Evolutionary conservation across 768 basidiomycete genomes (phyloP).

Genomic region (Kwoniella heveanensis): DNA sequence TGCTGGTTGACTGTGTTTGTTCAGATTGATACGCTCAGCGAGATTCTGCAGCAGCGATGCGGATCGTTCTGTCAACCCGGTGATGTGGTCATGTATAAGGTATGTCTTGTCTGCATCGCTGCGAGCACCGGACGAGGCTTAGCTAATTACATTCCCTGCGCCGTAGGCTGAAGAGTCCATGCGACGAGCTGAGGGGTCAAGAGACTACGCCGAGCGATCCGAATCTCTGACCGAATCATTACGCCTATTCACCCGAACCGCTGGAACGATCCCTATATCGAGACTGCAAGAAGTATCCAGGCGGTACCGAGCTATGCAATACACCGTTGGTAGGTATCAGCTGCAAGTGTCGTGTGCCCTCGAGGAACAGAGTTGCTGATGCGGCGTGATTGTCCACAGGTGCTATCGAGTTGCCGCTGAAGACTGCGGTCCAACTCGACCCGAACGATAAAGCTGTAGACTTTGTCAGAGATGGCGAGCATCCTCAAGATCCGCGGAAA

Average conservation of each 20-base stretch:
- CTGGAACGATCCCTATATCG: constrained; percentile 77
- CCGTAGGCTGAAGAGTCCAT: constrained; percentile 86
- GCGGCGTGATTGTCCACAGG: constrained; percentile 59
- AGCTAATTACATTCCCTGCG: constrained; percentile 3
- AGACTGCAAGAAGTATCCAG: constrained; percentile 81
- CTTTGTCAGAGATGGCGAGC: constrained; percentile 70
- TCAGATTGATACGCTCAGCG: constrained; percentile 94
- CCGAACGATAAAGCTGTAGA: constrained; percentile 63
- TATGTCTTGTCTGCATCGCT: constrained; percentile 42
- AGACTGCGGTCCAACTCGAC: constrained; percentile 79
- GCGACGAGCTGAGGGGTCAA: constrained; percentile 81
- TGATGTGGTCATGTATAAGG: constrained; percentile 97
- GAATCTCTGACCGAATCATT: constrained; percentile 83
- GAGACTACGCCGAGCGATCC: constrained; percentile 71
- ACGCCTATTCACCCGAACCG: constrained; percentile 82
- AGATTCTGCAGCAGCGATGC: constrained; percentile 88
- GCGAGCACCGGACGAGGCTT: background rate
- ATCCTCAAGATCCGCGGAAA: constrained; percentile 65
- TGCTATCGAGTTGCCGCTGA: constrained; percentile 78
- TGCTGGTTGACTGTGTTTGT: constrained; percentile 1
- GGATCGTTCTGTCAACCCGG: constrained; percentile 98
- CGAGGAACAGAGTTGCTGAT: background rate
- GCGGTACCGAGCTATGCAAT: constrained; percentile 84
- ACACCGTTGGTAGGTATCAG: constrained; percentile 68
- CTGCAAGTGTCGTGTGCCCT: no score